Evolutionary conservation across 371 early-diverging fungal genomes (phyloP).

Genomic region (Fennellomyces sp.): DNA sequence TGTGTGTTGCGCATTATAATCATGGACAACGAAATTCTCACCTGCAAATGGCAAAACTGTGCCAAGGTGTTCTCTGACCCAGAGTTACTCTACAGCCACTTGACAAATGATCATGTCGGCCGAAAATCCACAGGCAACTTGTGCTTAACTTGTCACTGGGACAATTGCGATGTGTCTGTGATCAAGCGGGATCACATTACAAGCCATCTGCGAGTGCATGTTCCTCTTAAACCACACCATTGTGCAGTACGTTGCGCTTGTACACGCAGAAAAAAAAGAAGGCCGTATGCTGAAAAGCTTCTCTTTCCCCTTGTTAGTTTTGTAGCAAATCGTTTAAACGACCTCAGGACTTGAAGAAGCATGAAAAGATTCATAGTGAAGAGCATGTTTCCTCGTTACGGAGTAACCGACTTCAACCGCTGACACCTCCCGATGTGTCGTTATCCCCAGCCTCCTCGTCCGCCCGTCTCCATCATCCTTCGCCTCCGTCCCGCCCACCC

Average conservation of each 20-base stretch:
- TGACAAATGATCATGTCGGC: constrained; percentile 90
- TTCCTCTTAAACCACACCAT: constrained; percentile 87
- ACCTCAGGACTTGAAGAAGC: constrained; percentile 90
- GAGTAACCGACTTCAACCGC: constrained; percentile 12
- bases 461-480: constrained; percentile 5
- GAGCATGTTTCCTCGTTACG: constrained; percentile 18
- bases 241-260: constrained; percentile 57
- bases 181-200: constrained; percentile 94
- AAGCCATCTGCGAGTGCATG: constrained; percentile 89
- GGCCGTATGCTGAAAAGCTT: background rate
- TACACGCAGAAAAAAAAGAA: background rate
- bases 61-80: constrained; percentile 67
- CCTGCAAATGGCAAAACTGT: constrained; percentile 60
- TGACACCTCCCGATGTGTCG: constrained; percentile 19
- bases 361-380: constrained; percentile 81
- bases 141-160: constrained; percentile 89
- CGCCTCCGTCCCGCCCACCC: constrained; percentile 17
- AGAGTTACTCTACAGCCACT: constrained; percentile 82
- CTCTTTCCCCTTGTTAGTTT: constrained; percentile 28
- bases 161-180: constrained; percentile 72
- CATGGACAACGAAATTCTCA: constrained; percentile 13
- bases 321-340: constrained; percentile 87
- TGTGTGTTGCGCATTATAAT: too few species aligned
- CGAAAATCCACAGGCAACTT: constrained; percentile 87
- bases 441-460: constrained; percentile 11